These are phyloP conservation scores for Pseudoneurospora amorphoporcata DNA, from an alignment of 495 filamentous ascomycete species.

Conservation along the genomic window DNA sequence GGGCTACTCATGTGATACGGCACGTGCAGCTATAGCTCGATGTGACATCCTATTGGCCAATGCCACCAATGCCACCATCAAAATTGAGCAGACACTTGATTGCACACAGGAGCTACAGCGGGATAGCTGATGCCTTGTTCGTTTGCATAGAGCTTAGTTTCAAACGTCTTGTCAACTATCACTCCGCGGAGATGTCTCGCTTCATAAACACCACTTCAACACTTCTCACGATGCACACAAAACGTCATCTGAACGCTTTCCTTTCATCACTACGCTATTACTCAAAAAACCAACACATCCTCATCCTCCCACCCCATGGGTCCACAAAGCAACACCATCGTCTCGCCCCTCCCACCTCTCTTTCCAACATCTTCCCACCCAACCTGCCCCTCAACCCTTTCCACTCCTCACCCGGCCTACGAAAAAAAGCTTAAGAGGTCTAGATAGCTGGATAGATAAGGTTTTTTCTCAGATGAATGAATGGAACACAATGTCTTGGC, in stretches of 20 bases:
- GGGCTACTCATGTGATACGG: background rate
- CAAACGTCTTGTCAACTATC: background rate
- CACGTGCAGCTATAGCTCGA: background rate
- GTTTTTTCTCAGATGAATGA: too few relatives aligned
- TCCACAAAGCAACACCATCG: conserved; percentile 75
- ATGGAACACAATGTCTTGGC: too few relatives aligned
- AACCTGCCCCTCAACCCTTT: conserved; percentile 62
- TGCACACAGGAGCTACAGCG: background rate
- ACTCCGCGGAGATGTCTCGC: background rate
- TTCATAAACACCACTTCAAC: background rate
- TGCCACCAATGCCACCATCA: rapidly evolving
- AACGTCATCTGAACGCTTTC: background rate
- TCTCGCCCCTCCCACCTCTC: conserved; percentile 45
- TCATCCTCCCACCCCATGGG: conserved; percentile 74
- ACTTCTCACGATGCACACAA: background rate
- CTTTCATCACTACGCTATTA: background rate
- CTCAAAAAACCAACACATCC: conserved; percentile 77
- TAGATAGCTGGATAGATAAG: too few relatives aligned
- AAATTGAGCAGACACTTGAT: background rate
- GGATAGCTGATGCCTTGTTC: background rate
- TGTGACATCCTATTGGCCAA: background rate
- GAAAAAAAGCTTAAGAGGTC: conserved; percentile 29
- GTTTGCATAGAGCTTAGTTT: background rate
- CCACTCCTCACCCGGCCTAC: conserved; percentile 55
- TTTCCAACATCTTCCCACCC: conserved; percentile 47